Percentiles rank a stretch among this genome's conserved stretches.
Conservation (phyloP, 495 filamentous ascomycete species). For the Tuber brumale region DNA sequence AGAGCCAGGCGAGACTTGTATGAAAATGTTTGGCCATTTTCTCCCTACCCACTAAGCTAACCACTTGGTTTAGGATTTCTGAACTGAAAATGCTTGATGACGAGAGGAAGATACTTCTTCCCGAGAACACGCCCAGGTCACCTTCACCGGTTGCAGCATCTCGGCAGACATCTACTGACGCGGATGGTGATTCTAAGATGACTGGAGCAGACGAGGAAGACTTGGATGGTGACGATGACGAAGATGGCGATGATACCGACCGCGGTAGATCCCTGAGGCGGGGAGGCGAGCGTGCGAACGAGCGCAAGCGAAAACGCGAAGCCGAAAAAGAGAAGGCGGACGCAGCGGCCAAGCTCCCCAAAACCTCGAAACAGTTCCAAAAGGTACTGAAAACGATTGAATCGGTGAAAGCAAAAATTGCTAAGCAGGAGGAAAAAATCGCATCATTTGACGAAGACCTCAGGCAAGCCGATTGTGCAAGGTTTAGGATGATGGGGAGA, state of each 20-base stretch:
- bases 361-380: constrained; percentile 74
- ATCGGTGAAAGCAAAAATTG: constrained; percentile 69
- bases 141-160: constrained; percentile 50
- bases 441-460: constrained; percentile 79
- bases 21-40: constrained; percentile 41
- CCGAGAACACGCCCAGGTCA: constrained; percentile 61
- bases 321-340: constrained; percentile 72
- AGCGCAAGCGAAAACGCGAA: constrained; percentile 78
- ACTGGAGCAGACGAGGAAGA: constrained; percentile 54
- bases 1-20: constrained; percentile 74
- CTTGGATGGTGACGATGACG: constrained; percentile 59
- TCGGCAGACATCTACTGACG: constrained; percentile 41
- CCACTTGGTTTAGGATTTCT: constrained; percentile 55
- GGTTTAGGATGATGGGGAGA: constrained; percentile 79
- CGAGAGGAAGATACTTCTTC: constrained; percentile 76
- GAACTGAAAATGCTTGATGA: constrained; percentile 77
- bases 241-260: constrained; percentile 56
- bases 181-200: constrained; percentile 60
- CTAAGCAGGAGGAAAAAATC: constrained; percentile 76
- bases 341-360: constrained; percentile 75
- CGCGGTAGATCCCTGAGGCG: constrained; percentile 68
- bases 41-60: constrained; percentile 19
- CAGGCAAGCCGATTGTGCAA: constrained; percentile 83
- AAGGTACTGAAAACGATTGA: constrained; percentile 82
- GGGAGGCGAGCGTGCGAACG: constrained; percentile 65